A percentile compares a stretch with the other conserved stretches of the same genome.
Conservation (phyloP, 192 early-diverging fungal species). For the Linnemannia exigua region DNA sequence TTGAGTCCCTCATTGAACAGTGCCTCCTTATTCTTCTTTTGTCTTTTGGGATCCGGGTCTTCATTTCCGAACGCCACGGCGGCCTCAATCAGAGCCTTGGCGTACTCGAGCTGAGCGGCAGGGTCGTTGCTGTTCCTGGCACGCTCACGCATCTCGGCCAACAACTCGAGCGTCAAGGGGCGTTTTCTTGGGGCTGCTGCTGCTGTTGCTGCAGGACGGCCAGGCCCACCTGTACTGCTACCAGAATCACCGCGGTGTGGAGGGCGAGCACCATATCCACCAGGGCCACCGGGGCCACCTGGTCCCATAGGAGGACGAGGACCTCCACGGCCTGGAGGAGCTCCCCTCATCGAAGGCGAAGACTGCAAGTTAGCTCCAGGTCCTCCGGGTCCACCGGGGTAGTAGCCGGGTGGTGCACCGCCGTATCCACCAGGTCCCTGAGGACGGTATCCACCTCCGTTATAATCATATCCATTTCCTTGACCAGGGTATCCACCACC, state of each 20-base stretch:
- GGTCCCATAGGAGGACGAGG: conserved; percentile 40
- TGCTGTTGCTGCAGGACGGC: conserved; percentile 3
- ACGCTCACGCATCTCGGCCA: conserved; percentile 59
- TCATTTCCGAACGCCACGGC: conserved; percentile 75
- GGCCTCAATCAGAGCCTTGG: conserved; percentile 86
- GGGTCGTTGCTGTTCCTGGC: conserved; percentile 77
- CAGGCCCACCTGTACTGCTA: conserved; percentile 16
- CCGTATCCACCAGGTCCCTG: conserved; percentile 24
- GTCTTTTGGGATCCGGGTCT: conserved; percentile 76
- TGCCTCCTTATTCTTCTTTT: conserved; percentile 78
- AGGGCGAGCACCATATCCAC: conserved; percentile 24
- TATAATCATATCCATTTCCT: conserved; percentile 32
- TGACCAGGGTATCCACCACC: conserved; percentile 48
- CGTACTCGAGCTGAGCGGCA: conserved; percentile 85
- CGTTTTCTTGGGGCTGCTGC: conserved; percentile 48
- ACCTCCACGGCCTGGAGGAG: conserved; percentile 41
- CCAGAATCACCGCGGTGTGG: conserved; percentile 48
- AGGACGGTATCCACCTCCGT: conserved; percentile 21
- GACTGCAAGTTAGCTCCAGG: conserved; percentile 36
- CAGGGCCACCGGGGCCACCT: conserved; percentile 29
- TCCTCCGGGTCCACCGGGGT: conserved; percentile 5
- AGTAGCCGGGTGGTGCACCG: conserved; percentile 8
- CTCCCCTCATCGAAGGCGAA: conserved; percentile 42
- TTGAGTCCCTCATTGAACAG: conserved; percentile 87
- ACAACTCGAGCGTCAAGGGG: conserved; percentile 34